Conservation (phyloP, 495 filamentous ascomycete genomes). For the Aspergillus asperescens region DNA sequence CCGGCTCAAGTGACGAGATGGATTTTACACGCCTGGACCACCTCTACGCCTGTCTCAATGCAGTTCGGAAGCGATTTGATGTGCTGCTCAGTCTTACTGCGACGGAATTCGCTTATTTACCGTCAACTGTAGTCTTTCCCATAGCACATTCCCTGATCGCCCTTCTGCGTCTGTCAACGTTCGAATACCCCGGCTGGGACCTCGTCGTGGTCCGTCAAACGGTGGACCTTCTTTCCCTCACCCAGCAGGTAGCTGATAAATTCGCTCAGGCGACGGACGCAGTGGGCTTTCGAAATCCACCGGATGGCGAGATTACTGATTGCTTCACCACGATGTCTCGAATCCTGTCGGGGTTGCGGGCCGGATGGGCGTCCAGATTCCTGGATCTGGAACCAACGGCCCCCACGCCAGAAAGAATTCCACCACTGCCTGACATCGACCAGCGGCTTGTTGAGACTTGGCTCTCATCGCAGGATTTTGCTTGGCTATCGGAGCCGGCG, state of each 20-base stretch:
- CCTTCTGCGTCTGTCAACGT: constrained; percentile 16
- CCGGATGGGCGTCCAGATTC: too few relatives aligned
- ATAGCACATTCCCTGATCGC: constrained; percentile 13
- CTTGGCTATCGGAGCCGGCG: too few relatives aligned
- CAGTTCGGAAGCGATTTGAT: constrained; percentile 10
- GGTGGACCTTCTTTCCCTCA: constrained; percentile 7
- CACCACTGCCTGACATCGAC: constrained; percentile 33
- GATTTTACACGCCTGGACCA: constrained; percentile 8
- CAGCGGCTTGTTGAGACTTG: constrained; percentile 46
- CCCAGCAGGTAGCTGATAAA: not conserved
- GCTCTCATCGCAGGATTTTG: constrained; percentile 34
- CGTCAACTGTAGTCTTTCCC: constrained; percentile 8
- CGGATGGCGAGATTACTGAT: too few relatives aligned
- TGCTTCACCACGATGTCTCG: too few relatives aligned
- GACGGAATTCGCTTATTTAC: constrained; percentile 3
- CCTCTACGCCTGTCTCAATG: constrained; percentile 20
- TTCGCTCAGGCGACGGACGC: not conserved
- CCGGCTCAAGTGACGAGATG: not conserved
- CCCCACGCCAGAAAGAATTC: constrained; percentile 40
- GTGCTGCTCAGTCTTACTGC: constrained; percentile 9
- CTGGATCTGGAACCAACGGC: constrained; percentile 16
- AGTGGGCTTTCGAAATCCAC: constrained; percentile 29
- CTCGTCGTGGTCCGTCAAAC: constrained; percentile 1
- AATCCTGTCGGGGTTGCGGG: too few relatives aligned
- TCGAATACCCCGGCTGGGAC: constrained; percentile 22